phyloP scores from a whole-genome alignment of 148 eudicot genomes.

The Amaranthus palmeri region DNA sequence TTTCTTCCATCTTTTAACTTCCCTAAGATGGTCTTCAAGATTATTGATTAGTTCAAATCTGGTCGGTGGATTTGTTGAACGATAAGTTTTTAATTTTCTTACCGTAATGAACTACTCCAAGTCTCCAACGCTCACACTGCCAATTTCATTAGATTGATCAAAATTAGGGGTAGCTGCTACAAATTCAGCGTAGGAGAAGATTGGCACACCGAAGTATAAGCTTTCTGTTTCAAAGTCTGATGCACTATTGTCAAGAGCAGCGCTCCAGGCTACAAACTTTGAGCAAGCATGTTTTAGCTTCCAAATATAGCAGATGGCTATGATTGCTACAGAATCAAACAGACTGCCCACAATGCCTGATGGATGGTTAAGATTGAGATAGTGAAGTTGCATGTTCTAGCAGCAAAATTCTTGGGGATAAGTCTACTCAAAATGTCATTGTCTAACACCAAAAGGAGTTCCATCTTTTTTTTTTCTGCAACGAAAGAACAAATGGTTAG shows the following conservation, averaged over 20 bases:
- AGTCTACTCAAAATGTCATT: background rate
- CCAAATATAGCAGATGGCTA: constrained; percentile 17
- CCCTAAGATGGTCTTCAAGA: constrained; percentile 21
- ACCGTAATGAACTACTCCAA: constrained; percentile 56
- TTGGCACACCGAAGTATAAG: constrained; percentile 29
- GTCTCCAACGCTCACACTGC: constrained; percentile 57
- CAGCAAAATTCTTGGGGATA: no score
- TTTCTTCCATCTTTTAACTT: constrained; percentile 48
- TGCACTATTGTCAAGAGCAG: constrained; percentile 12
- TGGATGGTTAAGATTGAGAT: background rate
- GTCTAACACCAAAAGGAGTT: constrained; percentile 3
- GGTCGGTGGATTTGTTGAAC: no score
- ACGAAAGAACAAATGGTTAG: background rate
- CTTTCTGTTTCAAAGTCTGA: constrained; percentile 31
- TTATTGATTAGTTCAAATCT: no score
- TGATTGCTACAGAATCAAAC: constrained; percentile 1
- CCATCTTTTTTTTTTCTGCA: background rate
- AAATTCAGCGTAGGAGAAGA: constrained; percentile 47
- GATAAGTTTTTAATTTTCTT: background rate
- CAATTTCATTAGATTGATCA: constrained; percentile 43
- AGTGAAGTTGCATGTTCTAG: background rate
- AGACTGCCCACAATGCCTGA: constrained; percentile 18
- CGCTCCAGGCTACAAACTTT: constrained; percentile 3
- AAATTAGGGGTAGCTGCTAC: constrained; percentile 43
- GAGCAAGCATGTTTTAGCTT: constrained; percentile 12